Base-by-base conservation (phyloP, 2,329 filamentous ascomycete species). In the Fusarium cyanostomum region DNA sequence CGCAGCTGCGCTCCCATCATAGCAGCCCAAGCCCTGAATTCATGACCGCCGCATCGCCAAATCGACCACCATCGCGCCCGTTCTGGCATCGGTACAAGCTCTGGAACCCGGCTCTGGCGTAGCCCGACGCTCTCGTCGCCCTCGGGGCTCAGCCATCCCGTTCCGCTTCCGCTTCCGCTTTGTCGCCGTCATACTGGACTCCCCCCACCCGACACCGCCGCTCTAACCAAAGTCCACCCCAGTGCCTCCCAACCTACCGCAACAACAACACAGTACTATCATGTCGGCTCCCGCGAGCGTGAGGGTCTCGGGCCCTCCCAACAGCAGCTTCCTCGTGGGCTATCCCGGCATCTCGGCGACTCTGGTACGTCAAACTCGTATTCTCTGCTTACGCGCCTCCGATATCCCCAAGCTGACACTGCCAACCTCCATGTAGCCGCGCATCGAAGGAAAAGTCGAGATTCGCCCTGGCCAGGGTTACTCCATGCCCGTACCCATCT, bases 331-430 rank as follows among this genome's bases (percentile, higher is more conserved):
- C 76, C 85, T 98, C 66, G 92, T 98, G 70, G 95, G 95, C 71
- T 99, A 98, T 78, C 95, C 95, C 53, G 95, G 95, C 70, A 98
- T 99, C 78, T 97, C 94, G 53, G 95, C 95, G 73, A 99, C 95
- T 33, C 80, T 97, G 86, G 94, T 97, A 85, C 80, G 92, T 87
- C 41, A 39, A 53, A 55, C 41, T 44, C 61, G 52, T 46, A 21
- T 18, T 52, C 37, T 49, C 52, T 56, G 57, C 58, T 57, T 65
- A 62, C 41, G 60, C 54, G 52, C 50, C 52, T 56, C 62, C 42
- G 35, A 44, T 52, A 43, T 52, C 21, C 39, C 54, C 51, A 51
- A 54, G 49, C 56, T 69, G 64, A 67, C 70, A 53, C 58, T 43
- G 30, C 35, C 51, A 48, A 53, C 50, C 52, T 8, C 18, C 28